These are phyloP conservation scores for Pascua sp. DNA, from an alignment of 1,284 basidiomycete species.

Conservation along the genomic window DNA sequence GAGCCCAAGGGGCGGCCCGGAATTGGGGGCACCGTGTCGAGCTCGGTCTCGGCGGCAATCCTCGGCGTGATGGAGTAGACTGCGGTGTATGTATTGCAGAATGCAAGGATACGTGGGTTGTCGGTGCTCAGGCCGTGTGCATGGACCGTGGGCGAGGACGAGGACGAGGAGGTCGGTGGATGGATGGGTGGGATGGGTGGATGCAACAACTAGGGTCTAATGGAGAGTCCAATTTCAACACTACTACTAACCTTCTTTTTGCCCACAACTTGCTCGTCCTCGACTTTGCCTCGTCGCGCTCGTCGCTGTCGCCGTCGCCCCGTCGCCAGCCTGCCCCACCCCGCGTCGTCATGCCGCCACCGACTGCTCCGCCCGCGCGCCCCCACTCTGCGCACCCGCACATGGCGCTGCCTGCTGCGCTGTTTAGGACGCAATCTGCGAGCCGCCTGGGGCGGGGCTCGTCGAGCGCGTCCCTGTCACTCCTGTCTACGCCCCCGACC, in stretches of 20 bases:
- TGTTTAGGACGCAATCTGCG: conserved; percentile 11
- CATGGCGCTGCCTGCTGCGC: conserved; percentile 23
- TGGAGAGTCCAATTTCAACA: background rate
- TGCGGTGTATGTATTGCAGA: too few relatives aligned
- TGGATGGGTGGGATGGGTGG: background rate
- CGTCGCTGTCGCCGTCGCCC: background rate
- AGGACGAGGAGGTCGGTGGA: background rate
- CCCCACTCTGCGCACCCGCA: conserved; percentile 45
- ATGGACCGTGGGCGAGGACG: background rate
- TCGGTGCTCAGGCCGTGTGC: too few relatives aligned
- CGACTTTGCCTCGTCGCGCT: background rate
- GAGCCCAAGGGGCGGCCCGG: too few relatives aligned
- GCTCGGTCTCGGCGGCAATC: too few relatives aligned
- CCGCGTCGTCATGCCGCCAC: conserved; percentile 4
- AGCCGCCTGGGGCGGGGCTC: background rate
- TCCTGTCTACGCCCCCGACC: background rate
- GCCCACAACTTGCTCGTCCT: background rate
- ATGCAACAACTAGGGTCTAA: background rate
- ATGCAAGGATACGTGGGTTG: too few relatives aligned
- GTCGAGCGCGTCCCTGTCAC: background rate
- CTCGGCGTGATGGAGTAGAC: too few relatives aligned
- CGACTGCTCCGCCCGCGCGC: conserved; percentile 36
- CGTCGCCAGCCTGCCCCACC: conserved; percentile 5
- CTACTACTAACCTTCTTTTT: background rate
- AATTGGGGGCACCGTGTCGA: too few relatives aligned